Conservation (phyloP, 2,329 filamentous ascomycete species). For the Orbilia ellipsospora region DNA sequence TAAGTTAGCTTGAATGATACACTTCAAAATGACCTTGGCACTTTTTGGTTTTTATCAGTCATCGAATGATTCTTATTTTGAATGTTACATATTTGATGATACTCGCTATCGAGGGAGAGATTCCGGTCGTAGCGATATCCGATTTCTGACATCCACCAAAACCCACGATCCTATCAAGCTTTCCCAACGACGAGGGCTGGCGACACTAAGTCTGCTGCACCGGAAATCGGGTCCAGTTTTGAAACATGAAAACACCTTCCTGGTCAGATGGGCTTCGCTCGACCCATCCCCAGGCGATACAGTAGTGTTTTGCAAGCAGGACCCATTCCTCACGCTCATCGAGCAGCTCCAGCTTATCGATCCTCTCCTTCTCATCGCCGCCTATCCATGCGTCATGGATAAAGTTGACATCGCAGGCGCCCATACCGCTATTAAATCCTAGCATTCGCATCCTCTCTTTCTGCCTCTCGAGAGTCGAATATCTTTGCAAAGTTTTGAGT, state of each 20-base stretch:
- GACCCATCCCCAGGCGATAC: constrained; percentile 87
- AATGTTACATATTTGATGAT: too few species aligned
- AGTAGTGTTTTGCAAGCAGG: constrained; percentile 86
- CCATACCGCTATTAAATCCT: constrained; percentile 66
- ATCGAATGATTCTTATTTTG: too few species aligned
- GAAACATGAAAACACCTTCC: constrained; percentile 11
- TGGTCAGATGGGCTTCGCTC: constrained; percentile 61
- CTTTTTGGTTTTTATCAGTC: too few species aligned
- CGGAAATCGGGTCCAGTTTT: constrained; percentile 32
- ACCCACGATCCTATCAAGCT: too few species aligned
- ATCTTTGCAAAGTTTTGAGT: constrained; percentile 82
- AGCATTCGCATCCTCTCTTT: constrained; percentile 72
- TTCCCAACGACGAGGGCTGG: too few species aligned
- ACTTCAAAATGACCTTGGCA: too few species aligned
- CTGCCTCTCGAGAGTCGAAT: constrained; percentile 76
- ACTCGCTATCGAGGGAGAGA: too few species aligned
- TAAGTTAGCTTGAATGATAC: too few species aligned
- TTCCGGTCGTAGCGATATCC: too few species aligned
- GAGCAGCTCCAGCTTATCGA: constrained; percentile 83
- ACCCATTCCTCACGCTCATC: constrained; percentile 97
- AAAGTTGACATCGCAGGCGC: constrained; percentile 46
- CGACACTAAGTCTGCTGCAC: constrained; percentile 15
- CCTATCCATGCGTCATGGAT: constrained; percentile 64
- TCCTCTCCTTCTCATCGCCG: constrained; percentile 77
- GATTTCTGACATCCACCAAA: too few species aligned